Evolutionary conservation across 164 flowering plant species (phyloP), one percentile per base, ranked within the genome.

Genomic region (Vitis labrusca): DNA sequence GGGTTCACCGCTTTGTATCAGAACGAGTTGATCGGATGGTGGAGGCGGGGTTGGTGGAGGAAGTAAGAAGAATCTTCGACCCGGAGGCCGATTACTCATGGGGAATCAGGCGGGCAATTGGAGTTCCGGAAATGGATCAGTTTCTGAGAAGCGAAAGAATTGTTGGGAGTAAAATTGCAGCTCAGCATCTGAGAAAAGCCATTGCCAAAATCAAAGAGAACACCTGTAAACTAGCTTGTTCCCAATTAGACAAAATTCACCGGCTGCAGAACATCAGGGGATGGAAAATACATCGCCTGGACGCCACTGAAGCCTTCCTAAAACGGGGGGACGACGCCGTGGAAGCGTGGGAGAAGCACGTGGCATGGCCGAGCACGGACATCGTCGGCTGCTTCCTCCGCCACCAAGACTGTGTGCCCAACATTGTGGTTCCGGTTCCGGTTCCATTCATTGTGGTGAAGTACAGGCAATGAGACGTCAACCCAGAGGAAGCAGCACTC

Each of bases 401-500:
- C 47, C 50, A 50, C 0, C 68, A 66, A 8, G 51, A 73, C 8
- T 49, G 27, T 10, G 3, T 64, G 49, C 10, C 16, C 56, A 15
- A 61, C 59, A 57, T 68, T 49, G 17, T 51, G 12, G 16, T 55
- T 4, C 53, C 44, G 44, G 44, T 32, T 32, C 61, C 15, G 51
- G 30, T 5, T 16, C n/a, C 15, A 51, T 37, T 15, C 32, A 23
- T 47, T 9, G 0, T 76, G 66, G 12, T 77, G 69, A 1, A 86
- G 83, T 12, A 86, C 82, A 0, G 83, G 78, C 60, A 72, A 44
- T 0, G 85, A 63, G 11, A 85, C 90, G 49, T 88, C 82, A 1
- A 88, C 83, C 86, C 92, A 88, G 0, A 88, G 51, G 68, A 92
- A 90, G 57, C 91, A 85, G 64, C 87, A 89, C 1, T 90, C 91